phyloP scores from a whole-genome alignment of 805 yeast genomes.

The Kazachstania kunashirensis region DNA sequence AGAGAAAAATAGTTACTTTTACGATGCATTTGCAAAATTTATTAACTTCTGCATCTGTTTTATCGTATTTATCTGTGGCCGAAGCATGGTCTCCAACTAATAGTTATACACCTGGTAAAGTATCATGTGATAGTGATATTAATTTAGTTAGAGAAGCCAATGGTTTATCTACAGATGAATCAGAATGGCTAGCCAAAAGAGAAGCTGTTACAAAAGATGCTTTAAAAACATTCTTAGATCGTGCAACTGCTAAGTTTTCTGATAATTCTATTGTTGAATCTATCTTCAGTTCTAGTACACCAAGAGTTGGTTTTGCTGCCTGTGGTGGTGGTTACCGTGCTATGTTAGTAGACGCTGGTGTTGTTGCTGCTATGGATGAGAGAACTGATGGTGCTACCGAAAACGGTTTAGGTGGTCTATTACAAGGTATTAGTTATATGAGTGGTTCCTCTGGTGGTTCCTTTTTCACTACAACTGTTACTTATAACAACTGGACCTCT shows the following conservation, averaged over 20 bases:
- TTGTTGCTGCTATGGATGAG: constrained; percentile 70
- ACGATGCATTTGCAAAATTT: not conserved
- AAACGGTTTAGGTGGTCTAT: constrained; percentile 60
- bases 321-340: constrained; percentile 91
- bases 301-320: constrained; percentile 50
- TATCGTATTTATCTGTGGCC: not conserved
- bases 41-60: not conserved
- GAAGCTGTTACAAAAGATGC: constrained; percentile 36
- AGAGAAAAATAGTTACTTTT: no score
- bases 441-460: constrained; percentile 78
- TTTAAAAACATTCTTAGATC: constrained; percentile 37
- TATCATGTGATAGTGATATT: constrained; percentile 39
- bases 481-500: constrained; percentile 61
- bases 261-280: constrained; percentile 11
- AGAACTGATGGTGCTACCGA: constrained; percentile 47
- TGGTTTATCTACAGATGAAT: constrained; percentile 36
- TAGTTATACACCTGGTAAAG: constrained; percentile 50
- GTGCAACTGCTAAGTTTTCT: constrained; percentile 28
- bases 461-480: constrained; percentile 66
- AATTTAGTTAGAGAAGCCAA: constrained; percentile 39
- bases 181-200: constrained; percentile 40
- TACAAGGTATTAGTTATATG: constrained; percentile 61
- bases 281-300: constrained; percentile 19
- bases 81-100: constrained; percentile 34
- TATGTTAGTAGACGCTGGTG: constrained; percentile 79